phyloP scores from a whole-genome alignment of 2,329 filamentous ascomycete species.

The Furcasterigmium sp. region DNA sequence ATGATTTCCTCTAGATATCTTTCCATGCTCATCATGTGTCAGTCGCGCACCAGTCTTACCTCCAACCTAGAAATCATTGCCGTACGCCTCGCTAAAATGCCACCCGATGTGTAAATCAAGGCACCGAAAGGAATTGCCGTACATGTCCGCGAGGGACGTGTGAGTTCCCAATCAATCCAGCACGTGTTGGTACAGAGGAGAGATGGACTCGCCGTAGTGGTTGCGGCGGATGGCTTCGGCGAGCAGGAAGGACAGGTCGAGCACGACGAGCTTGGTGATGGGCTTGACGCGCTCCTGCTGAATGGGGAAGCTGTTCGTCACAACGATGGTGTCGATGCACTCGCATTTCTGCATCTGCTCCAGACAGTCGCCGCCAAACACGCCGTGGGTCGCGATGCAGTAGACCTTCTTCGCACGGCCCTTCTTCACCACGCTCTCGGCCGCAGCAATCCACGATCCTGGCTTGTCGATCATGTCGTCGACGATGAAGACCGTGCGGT shows the following conservation, averaged over 20 bases:
- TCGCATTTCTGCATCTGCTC: conserved; percentile 88
- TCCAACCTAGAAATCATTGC: conserved; percentile 5
- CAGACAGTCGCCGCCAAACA: conserved; percentile 86
- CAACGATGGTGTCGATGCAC: conserved; percentile 88
- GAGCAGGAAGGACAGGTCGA: conserved; percentile 83
- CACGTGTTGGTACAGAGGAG: conserved; percentile 63
- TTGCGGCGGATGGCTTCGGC: conserved; percentile 92
- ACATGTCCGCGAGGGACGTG: not conserved
- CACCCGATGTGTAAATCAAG: not conserved
- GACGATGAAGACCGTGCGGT: conserved; percentile 85
- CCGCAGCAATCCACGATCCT: conserved; percentile 93
- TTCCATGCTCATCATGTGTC: not conserved
- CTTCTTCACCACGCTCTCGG: conserved; percentile 91
- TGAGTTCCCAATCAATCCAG: conserved; percentile 37
- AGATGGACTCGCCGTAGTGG: conserved; percentile 87
- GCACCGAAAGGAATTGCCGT: too few species aligned
- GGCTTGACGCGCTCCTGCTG: conserved; percentile 64
- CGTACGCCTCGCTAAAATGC: conserved; percentile 30
- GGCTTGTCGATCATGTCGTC: conserved; percentile 99
- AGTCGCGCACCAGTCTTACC: not conserved
- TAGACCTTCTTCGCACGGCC: conserved; percentile 91
- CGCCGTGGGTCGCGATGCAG: conserved; percentile 93
- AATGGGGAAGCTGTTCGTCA: conserved; percentile 97
- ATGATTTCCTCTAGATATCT: not conserved
- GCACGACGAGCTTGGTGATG: conserved; percentile 77